A percentile compares a stretch with the other conserved stretches of the same genome.
These are phyloP conservation scores for Scytalidium lignicola DNA, from an alignment of 2,329 filamentous ascomycete genomes.

Conservation along the genomic window DNA sequence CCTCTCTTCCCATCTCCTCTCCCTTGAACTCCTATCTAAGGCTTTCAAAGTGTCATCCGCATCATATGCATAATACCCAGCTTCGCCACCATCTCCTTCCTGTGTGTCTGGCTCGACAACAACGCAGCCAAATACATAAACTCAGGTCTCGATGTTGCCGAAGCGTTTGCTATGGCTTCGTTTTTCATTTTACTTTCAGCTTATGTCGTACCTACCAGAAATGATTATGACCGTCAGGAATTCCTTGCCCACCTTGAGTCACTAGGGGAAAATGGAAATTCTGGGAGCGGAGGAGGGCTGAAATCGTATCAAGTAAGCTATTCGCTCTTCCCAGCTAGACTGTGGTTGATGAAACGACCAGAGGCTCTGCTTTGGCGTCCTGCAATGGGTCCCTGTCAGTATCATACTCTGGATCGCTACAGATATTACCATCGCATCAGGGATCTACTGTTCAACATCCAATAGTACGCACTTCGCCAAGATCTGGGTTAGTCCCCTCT, in stretches of 20 bases:
- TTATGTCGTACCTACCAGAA: constrained; percentile 22
- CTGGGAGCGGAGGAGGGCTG: too few relatives aligned
- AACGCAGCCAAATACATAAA: constrained; percentile 34
- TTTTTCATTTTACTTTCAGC: constrained; percentile 41
- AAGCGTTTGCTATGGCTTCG: constrained; percentile 35
- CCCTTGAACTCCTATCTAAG: too few relatives aligned
- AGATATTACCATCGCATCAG: constrained; percentile 25
- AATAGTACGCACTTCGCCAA: constrained; percentile 30
- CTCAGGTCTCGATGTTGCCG: constrained; percentile 33
- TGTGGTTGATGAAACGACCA: too few relatives aligned
- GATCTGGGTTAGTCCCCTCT: constrained; percentile 25
- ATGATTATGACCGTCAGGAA: too few relatives aligned
- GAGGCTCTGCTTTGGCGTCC: constrained; percentile 22
- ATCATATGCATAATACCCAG: constrained; percentile 36
- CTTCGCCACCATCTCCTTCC: constrained; percentile 34
- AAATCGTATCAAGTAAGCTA: too few relatives aligned
- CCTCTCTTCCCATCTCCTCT: too few relatives aligned
- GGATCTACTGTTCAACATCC: constrained; percentile 27
- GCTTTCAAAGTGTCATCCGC: constrained; percentile 30
- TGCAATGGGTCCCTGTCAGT: constrained; percentile 35
- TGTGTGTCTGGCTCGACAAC: constrained; percentile 31
- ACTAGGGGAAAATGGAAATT: too few relatives aligned
- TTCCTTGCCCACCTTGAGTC: too few relatives aligned
- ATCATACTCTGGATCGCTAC: constrained; percentile 23
- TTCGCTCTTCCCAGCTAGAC: too few relatives aligned